Percentiles rank a stretch among this genome's conserved stretches.
phyloP scores from a whole-genome alignment of 768 basidiomycete species.

The Trametes punicea region DNA sequence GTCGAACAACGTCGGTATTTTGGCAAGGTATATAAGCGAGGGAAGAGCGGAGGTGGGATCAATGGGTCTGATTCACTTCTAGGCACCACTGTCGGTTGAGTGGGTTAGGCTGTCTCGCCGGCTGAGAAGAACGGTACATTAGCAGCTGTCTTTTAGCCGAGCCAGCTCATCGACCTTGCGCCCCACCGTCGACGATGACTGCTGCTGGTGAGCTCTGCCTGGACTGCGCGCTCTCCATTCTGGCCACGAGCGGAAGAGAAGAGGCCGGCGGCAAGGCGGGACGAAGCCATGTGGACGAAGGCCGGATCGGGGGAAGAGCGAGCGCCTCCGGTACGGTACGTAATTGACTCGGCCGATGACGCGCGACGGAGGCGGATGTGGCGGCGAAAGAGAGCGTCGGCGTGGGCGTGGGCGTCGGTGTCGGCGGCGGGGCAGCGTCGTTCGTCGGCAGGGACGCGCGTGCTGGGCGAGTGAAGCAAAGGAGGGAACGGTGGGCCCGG shows the following conservation, averaged over 20 bases:
- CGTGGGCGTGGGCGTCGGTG: background rate
- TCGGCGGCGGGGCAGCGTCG: background rate
- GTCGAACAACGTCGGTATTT: background rate
- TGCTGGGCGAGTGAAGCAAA: background rate
- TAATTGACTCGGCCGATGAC: constrained; percentile 10
- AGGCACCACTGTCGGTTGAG: constrained; percentile 9
- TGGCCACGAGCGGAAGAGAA: background rate
- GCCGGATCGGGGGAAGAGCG: background rate
- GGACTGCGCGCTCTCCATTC: background rate
- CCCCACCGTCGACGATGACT: background rate
- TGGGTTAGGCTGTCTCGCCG: no score
- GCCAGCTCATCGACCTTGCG: background rate
- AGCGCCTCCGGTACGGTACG: background rate
- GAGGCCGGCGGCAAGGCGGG: background rate
- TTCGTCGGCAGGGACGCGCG: background rate
- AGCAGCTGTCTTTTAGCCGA: background rate
- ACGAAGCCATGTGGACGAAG: background rate
- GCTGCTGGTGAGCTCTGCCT: background rate
- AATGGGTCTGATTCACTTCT: background rate
- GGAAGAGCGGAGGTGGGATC: background rate
- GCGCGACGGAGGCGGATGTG: background rate
- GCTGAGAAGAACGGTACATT: constrained; percentile 1
- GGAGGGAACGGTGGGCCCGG: background rate
- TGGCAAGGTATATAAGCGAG: no score
- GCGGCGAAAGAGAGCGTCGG: background rate